phyloP scores from a whole-genome alignment of 2,329 filamentous ascomycete genomes.

The Thelonectria blattea region DNA sequence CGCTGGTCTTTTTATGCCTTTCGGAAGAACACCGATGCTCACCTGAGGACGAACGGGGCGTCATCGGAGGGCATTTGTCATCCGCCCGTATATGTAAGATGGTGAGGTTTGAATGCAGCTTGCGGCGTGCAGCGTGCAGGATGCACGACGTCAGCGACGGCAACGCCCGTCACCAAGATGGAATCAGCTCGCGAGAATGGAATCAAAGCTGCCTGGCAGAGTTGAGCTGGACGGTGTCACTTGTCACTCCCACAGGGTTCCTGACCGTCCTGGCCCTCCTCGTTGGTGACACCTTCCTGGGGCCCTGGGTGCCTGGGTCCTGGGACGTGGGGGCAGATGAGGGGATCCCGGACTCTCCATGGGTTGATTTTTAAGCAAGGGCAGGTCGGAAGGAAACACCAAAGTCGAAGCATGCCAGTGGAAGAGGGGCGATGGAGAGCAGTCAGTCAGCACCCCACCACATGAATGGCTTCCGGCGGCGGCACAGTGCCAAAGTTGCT shows the following conservation, averaged over 20 bases:
- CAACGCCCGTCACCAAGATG: not conserved
- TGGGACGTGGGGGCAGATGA: slow-evolving; percentile 27
- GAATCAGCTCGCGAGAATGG: not conserved
- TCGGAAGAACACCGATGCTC: slow-evolving; percentile 20
- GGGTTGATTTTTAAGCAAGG: slow-evolving; percentile 38
- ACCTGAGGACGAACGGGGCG: not conserved
- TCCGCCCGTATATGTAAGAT: not conserved
- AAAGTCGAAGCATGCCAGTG: slow-evolving; percentile 9
- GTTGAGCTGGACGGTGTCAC: not conserved
- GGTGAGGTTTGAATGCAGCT: not conserved
- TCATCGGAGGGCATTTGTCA: not conserved
- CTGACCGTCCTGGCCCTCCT: not conserved
- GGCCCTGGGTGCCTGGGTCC: not conserved
- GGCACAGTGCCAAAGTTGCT: not conserved
- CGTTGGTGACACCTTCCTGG: too few species aligned
- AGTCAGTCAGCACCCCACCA: slow-evolving; percentile 3
- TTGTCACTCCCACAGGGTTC: not conserved
- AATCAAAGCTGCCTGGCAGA: too few species aligned
- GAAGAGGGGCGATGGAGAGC: not conserved
- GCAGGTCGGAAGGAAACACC: not conserved
- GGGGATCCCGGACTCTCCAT: slow-evolving; percentile 30
- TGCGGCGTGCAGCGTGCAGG: not conserved
- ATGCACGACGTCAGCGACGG: not conserved
- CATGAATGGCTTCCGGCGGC: slow-evolving; percentile 4
- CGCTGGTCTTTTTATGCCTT: not conserved